Evolutionary conservation across 2,329 filamentous ascomycete species (phyloP).

Genomic region (Plectosphaerella sp.): DNA sequence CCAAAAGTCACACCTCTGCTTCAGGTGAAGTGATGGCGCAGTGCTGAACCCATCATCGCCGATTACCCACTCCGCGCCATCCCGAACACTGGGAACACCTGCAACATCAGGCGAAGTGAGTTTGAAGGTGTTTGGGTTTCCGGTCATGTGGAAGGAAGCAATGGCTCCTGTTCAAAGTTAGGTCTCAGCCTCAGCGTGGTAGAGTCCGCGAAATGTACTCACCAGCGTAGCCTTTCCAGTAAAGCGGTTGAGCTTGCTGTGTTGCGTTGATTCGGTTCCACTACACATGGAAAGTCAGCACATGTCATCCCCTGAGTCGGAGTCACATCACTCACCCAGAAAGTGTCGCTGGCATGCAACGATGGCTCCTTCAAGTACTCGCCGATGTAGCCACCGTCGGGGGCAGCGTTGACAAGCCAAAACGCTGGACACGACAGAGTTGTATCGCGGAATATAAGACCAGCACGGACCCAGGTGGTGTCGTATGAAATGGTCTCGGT

Average conservation of each 20-base stretch:
- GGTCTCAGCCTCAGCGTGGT: not conserved
- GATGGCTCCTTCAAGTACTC: conserved; percentile 58
- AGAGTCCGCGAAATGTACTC: not conserved
- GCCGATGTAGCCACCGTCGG: conserved; percentile 43
- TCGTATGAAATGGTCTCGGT: conserved; percentile 47
- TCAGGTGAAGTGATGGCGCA: no score
- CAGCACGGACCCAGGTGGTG: conserved; percentile 46
- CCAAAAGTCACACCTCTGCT: no score
- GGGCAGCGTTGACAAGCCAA: conserved; percentile 46
- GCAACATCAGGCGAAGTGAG: conserved; percentile 37
- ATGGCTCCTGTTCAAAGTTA: conserved; percentile 41
- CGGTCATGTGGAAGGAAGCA: conserved; percentile 55
- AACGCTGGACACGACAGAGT: conserved; percentile 56
- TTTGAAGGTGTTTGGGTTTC: conserved; percentile 54
- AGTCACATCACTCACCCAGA: conserved; percentile 36
- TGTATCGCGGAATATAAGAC: conserved; percentile 52
- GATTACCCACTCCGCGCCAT: conserved; percentile 46
- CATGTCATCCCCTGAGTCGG: not conserved
- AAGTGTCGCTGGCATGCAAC: conserved; percentile 53
- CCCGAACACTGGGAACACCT: conserved; percentile 38
- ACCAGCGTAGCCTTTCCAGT: conserved; percentile 46
- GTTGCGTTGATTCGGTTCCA: conserved; percentile 53
- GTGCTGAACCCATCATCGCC: conserved; percentile 6
- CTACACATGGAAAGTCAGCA: no score
- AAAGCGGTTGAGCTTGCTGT: conserved; percentile 45